Evolutionary conservation across 345 rosid species (phyloP), one percentile per base, ranked within the genome.

Genomic region (Tarenaya hassleriana): DNA sequence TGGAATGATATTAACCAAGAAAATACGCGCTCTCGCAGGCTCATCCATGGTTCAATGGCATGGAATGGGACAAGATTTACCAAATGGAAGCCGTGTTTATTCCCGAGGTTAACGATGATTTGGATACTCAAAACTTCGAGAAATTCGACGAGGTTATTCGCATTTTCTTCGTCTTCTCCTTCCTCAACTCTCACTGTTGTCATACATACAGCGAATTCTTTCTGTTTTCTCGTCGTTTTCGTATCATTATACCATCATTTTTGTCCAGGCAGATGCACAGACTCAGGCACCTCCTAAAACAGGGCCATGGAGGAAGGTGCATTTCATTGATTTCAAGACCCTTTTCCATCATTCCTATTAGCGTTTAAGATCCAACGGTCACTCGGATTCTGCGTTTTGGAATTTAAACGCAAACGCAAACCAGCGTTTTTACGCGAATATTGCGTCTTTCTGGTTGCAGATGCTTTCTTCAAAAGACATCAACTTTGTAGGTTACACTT

Each of bases 61-160:
- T 73, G 38, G 77, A 87, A 12, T 91, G 98, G 98, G 84, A 87
- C 50, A 77, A 57, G 39, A 75, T 91, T 69, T 84, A 78, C 64
- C 84, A 74, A 56, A 74, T 79, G 76, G 98, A 91, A 55, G 96
- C 98, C 68, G 95, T 95, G 58, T 84, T 78, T 69, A 71, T 78
- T 43, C 98, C 98, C 10, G 95, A 75, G 52, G 98, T 91, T 63
- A 84, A 77, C 20, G 84, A 84, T 68, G 96, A 91, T 60, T 73
- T 91, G 60, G 96, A 91, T 75, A 87, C 96, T 46, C 95, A 91
- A 78, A 91, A 91, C 66, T 87, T 91, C 75, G 96, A 84, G 64
- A 91, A 82, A 61, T 82, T 91, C 60, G 96, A 91, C 5, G 95
- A 87, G 92, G 98, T 41, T 56, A 59, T 50, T 35, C 34, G 1